Evolutionary conservation across 2,329 filamentous ascomycete genomes (phyloP).

Genomic region (Sarocladium strictum): DNA sequence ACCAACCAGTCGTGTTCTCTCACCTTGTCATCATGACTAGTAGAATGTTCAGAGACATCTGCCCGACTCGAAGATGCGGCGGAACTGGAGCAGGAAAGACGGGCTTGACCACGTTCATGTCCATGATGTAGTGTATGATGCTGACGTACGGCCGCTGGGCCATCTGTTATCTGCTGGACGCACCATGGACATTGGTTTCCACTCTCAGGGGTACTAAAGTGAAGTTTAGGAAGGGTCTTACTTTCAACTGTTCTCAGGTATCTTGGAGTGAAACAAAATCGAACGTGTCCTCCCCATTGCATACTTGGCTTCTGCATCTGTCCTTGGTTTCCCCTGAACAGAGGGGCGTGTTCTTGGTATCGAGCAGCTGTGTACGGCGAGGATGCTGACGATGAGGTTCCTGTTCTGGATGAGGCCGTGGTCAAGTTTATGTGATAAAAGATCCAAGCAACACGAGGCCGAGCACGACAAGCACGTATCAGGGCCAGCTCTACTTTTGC

Average conservation of each 20-base stretch:
- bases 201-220: background rate
- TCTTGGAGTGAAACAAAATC: conserved; percentile 15
- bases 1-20: too few relatives aligned
- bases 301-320: conserved; percentile 20
- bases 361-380: too few relatives aligned
- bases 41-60: too few relatives aligned
- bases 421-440: too few relatives aligned
- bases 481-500: background rate
- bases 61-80: conserved; percentile 22
- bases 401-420: too few relatives aligned
- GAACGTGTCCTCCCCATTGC: conserved; percentile 21
- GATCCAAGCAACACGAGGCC: too few relatives aligned
- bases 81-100: conserved; percentile 26
- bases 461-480: too few relatives aligned
- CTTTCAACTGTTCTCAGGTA: conserved; percentile 17
- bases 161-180: background rate
- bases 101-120: conserved; percentile 26
- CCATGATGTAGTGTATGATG: conserved; percentile 24
- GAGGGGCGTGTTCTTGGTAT: too few relatives aligned
- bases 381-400: too few relatives aligned
- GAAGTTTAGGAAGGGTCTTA: too few relatives aligned
- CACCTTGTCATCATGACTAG: too few relatives aligned
- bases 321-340: too few relatives aligned
- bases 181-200: background rate
- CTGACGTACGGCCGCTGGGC: conserved; percentile 18